Base-by-base conservation (phyloP, 2,329 filamentous ascomycete species). In the Sclerotinia trifoliorum region DNA sequence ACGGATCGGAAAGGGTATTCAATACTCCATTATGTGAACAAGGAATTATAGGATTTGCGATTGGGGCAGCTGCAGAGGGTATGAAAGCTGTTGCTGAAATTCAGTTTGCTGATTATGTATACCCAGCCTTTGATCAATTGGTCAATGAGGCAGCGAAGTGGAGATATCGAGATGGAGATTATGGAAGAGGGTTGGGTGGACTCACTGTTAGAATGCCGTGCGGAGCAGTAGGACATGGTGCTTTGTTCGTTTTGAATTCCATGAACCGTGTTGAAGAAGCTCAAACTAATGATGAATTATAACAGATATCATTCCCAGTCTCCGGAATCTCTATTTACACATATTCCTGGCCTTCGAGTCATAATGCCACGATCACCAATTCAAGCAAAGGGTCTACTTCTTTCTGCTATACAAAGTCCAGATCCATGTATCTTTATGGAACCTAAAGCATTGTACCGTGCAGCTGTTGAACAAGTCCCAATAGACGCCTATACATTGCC, bases 1-100 rank as follows among this genome's bases (percentile, higher is more conserved):
- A 95, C 78, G 95, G 95, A 11, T 85, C 87, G 2, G 91, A 95
- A 68, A 85, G 95, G 68, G 94, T 99, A 46, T 99, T 99, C 84
- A 98, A 99, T 80, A 98, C 94, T 24, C 95, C 95, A 0, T 80
- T 99, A 73, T 92, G 90, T 46, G 95, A 99, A 78, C 95, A 98
- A 80, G 95, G 94, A 1, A 94, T 99, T 73, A 86, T 96, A 69
- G 95, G 95, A 0, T 98, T 98, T 77, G 95, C 90, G 15, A 93
- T 98, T 73, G 95, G 95, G 2, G 88, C 90, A 48, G 94, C 94
- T 0, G 92, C 92, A 8, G 91, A 97, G 81, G 94, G 94, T 32
- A 93, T 97, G 91, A 90, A 90, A 68, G 93, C 95, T 0, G 87
- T 98, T 32, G 94, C 94, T 0, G 95, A 99, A 81, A 88, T 93